These are phyloP conservation scores for Zymoseptoria pseudotritici DNA, from an alignment of 2,329 filamentous ascomycete genomes.

Conservation along the genomic window DNA sequence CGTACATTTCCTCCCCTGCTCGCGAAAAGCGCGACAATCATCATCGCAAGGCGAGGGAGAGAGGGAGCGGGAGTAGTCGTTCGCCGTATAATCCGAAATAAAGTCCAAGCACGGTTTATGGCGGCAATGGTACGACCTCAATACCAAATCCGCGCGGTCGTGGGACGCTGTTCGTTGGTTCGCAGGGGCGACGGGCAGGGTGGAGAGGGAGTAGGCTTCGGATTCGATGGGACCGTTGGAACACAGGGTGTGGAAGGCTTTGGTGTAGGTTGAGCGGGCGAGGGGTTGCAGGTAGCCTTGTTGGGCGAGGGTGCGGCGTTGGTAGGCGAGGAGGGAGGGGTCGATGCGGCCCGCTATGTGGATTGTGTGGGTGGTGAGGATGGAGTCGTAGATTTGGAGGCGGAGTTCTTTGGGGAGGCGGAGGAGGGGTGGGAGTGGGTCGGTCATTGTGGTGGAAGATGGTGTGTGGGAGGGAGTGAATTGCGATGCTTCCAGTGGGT, in stretches of 20 bases:
- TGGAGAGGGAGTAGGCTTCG: not conserved
- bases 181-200: no score
- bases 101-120: not conserved
- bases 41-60: not conserved
- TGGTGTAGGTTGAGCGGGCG: not conserved
- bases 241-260: not conserved
- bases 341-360: not conserved
- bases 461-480: not conserved
- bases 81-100: not conserved
- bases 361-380: not conserved
- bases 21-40: not conserved
- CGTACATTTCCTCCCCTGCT: not conserved
- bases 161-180: not conserved
- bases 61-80: not conserved
- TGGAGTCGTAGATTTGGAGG: not conserved
- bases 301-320: not conserved
- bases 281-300: not conserved
- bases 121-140: not conserved
- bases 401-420: not conserved
- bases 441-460: not conserved
- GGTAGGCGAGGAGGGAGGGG: not conserved
- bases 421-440: not conserved
- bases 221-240: not conserved
- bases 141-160: not conserved
- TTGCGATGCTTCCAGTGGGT: not conserved